Evolutionary conservation across 768 basidiomycete species (phyloP), one percentile per base, ranked within the genome.

Genomic region (Clathrus columnatus): DNA sequence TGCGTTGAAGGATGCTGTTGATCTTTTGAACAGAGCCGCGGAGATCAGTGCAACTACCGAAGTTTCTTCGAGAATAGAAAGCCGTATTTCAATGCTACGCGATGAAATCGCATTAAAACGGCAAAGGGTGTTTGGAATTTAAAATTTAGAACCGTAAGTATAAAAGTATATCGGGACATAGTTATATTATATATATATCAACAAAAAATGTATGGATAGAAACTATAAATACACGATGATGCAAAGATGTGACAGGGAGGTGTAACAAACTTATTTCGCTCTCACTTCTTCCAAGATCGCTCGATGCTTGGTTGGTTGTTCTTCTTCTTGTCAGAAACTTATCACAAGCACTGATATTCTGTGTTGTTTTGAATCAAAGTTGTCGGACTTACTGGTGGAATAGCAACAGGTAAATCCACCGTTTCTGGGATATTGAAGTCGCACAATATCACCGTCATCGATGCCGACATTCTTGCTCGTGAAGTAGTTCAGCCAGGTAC

Each of bases 401-500:
- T 99, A 56, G 91, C 93, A 20, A 93, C 92, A 6, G 93, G 95
- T 51, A 99, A 99, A 72, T 96, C 94, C 0, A 88, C 92, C 11
- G 96, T 93, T 10, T 90, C 93, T 0, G 69, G 71, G 6, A 74
- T 93, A 42, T 74, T 98, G 30, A 76, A 77, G 50, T 72, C 75
- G 0, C 83, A 83, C 61, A 63, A 68, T 27, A 71, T 98, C 27
- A 89, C 91, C n/a, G 73, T 98, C 61, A 79, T 98, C 62, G 96
- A 99, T 65, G 93, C 95, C 1, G 95, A 98, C 74, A 59, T 89
- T 16, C 76, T 98, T 49, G 91, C 94, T 2, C 85, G 93, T 36
- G 71, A 83, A 61, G 92, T 88, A 55, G 87, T 97, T 55, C 77
- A 81, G 57, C 93, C 93, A 1, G 89, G 91, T 45, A 88, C 89